These are phyloP conservation scores for Phytopythium cucurbitacearum DNA, from an alignment of 352 stramenopile species.

Conservation along the genomic window DNA sequence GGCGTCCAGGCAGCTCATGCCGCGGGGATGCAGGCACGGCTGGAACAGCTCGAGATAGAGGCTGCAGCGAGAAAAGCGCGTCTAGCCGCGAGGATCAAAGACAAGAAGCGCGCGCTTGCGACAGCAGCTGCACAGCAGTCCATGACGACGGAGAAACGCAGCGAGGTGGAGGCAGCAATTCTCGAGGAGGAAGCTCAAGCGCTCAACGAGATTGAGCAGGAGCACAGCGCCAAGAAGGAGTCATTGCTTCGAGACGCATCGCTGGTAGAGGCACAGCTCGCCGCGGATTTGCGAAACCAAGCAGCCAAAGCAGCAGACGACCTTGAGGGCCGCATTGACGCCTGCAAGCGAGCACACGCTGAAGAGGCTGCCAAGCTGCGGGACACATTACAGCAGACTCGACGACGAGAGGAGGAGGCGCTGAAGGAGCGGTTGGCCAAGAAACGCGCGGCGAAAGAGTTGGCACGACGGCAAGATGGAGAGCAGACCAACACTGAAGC, in stretches of 20 bases:
- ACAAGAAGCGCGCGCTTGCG: slow-evolving; percentile 18
- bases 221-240: slow-evolving; percentile 10
- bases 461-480: slow-evolving; percentile 2
- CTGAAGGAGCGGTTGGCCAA: slow-evolving; percentile 33
- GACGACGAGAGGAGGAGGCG: slow-evolving; percentile 31
- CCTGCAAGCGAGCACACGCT: slow-evolving; percentile 23
- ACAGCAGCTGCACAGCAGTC: not conserved
- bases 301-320: slow-evolving; percentile 11
- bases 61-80: slow-evolving; percentile 21
- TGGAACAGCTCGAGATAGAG: slow-evolving; percentile 27
- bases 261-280: slow-evolving; percentile 14
- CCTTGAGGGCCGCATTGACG: slow-evolving; percentile 22
- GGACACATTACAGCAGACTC: slow-evolving; percentile 23
- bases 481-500: too few species aligned
- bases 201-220: slow-evolving; percentile 24
- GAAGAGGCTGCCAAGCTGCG: slow-evolving; percentile 22
- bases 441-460: slow-evolving; percentile 17
- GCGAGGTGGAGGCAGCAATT: slow-evolving; percentile 10
- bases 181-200: slow-evolving; percentile 24
- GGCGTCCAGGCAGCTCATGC: slow-evolving; percentile 26
- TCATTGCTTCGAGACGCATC: slow-evolving; percentile 10
- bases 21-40: slow-evolving; percentile 14
- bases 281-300: slow-evolving; percentile 12
- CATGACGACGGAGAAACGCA: slow-evolving; percentile 5
- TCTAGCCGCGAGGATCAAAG: slow-evolving; percentile 21